Base-by-base conservation (phyloP, 208 protist genomes). In the Trypanosoma congolense region DNA sequence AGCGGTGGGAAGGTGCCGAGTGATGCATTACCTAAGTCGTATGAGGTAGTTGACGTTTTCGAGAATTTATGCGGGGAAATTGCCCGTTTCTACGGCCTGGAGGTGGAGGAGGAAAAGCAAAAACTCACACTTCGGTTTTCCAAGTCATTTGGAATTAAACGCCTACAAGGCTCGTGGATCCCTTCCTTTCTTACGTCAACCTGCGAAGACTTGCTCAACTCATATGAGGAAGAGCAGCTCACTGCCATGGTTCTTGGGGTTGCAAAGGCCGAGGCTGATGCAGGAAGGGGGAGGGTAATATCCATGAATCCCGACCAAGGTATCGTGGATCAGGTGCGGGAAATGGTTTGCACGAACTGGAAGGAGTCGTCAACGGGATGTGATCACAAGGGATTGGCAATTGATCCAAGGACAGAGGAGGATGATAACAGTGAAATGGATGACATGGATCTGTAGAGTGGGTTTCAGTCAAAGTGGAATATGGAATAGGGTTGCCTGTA, bases 121-220 rank as follows among this genome's bases (percentile, higher is more conserved):
- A 22, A 10, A 33, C 35, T 47, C 1, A 50, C 61, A 6, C 28
- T 61, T 1, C 46, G 36, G 5, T 68, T 68, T 51, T 56, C 54
- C 16, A 61, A 42, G 29, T 43, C 33, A 35, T 0, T 33, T 1
- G 16, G 2, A 8, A 29, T 61, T 6, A 1, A 29, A 6, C 52
- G 45, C 16, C 35, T 61, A 1, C 36, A 25, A 16, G 61, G 54
- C 1, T 0, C 4, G 16, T 68, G 61, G 61, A 68, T 68, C 36
- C 46, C 46, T 18, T 51, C 14, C 6, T 68, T 68, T 51, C 54
- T 68, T 19, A 10, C 54, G n/a, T 46, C 47, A 29, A 60, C 61
- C 0, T 68, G 61, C 36, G 61, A 68, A 38, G 54, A 61, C 19
- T 30, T 68, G 2, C n/a, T 68, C 1, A 54, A 61, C n/a, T 44